Evolutionary conservation across 495 filamentous ascomycete species (phyloP).

Genomic region (Amphirosellinia nigrospora): DNA sequence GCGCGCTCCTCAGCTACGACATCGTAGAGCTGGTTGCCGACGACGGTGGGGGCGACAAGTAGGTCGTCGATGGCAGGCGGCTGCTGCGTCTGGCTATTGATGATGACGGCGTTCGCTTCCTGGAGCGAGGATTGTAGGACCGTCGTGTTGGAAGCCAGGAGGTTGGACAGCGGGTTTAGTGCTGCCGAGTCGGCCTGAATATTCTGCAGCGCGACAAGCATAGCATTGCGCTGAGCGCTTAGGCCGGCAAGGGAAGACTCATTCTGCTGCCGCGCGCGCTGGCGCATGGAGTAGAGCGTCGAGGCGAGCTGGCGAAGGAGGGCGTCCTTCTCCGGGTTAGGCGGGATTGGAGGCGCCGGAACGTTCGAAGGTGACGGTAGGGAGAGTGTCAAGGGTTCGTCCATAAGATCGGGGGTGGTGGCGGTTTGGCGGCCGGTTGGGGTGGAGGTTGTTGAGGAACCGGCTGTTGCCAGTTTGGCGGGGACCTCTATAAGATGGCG

Average conservation of each 20-base stretch:
- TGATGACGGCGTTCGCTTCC: conserved; percentile 79
- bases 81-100: conserved; percentile 40
- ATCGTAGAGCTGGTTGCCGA: conserved; percentile 89
- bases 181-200: conserved; percentile 75
- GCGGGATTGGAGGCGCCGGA: conserved; percentile 83
- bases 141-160: conserved; percentile 76
- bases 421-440: conserved; percentile 49
- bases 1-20: conserved; percentile 84
- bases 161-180: conserved; percentile 68
- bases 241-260: conserved; percentile 74
- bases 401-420: conserved; percentile 70
- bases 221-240: conserved; percentile 76
- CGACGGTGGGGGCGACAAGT: conserved; percentile 90
- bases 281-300: conserved; percentile 69
- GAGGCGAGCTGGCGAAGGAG: conserved; percentile 78
- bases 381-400: conserved; percentile 68
- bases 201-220: conserved; percentile 67
- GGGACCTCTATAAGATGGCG: conserved; percentile 29
- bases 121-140: conserved; percentile 77
- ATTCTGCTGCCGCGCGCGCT: conserved; percentile 67
- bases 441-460: conserved; percentile 32
- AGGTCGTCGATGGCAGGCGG: conserved; percentile 77
- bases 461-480: conserved; percentile 35
- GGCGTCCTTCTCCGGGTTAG: conserved; percentile 94
- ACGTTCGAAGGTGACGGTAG: conserved; percentile 62